phyloP scores from a whole-genome alignment of 441 rosid species.

The Populus hybrid region DNA sequence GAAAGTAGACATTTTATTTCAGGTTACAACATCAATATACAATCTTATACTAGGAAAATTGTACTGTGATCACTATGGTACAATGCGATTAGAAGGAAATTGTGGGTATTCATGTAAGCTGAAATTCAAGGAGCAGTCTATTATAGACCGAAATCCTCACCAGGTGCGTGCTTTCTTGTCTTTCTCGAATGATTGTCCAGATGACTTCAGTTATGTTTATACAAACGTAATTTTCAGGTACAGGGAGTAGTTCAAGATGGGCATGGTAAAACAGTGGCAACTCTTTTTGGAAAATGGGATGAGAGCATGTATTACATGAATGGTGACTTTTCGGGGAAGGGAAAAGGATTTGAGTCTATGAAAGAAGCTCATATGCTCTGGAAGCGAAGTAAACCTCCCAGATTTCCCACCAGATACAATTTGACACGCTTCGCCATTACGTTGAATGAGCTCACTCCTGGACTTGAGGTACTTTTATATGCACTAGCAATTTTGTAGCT shows the following conservation, averaged over 20 bases:
- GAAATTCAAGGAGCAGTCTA: too few species aligned
- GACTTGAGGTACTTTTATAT: conserved; percentile 48
- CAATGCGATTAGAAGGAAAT: conserved; percentile 73
- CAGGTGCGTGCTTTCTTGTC: conserved; percentile 4
- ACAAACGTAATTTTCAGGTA: conserved; percentile 38
- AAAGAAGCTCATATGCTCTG: conserved; percentile 54
- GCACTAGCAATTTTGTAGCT: conserved; percentile 1
- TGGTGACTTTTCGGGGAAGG: conserved; percentile 59
- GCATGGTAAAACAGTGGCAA: conserved; percentile 63
- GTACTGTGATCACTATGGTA: conserved; percentile 89
- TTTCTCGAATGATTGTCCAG: background rate
- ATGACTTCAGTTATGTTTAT: background rate
- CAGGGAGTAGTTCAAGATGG: conserved; percentile 71
- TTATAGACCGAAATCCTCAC: too few species aligned
- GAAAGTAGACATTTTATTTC: conserved; percentile 14
- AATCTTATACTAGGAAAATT: conserved; percentile 84
- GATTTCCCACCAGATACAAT: conserved; percentile 66
- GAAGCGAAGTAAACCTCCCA: conserved; percentile 63
- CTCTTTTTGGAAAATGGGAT: conserved; percentile 88
- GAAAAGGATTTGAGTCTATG: conserved; percentile 47
- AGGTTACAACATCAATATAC: conserved; percentile 91
- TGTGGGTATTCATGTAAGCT: conserved; percentile 1
- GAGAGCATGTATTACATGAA: conserved; percentile 65
- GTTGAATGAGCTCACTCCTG: conserved; percentile 70
- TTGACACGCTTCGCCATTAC: conserved; percentile 76